Evolutionary conservation across 495 filamentous ascomycete genomes (phyloP).

Genomic region (Penicillium paxilli): DNA sequence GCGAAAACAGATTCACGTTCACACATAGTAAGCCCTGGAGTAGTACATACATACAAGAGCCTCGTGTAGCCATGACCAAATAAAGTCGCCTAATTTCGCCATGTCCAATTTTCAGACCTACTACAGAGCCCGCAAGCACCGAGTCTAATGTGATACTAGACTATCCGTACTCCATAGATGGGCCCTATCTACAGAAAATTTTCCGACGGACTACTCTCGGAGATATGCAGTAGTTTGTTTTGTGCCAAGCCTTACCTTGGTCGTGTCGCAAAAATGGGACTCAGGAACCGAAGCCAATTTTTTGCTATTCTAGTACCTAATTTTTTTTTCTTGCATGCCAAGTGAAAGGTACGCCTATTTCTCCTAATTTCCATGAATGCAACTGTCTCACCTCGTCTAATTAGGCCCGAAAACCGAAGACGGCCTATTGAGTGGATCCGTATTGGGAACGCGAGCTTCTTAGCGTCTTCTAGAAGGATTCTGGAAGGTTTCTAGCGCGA

Average conservation of each 20-base stretch:
- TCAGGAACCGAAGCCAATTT: neutral
- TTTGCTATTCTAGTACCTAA: neutral
- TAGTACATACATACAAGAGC: no score
- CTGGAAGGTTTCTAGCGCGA: conserved; percentile 31
- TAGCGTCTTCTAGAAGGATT: conserved; percentile 32
- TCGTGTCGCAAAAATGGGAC: neutral
- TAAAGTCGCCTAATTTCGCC: neutral
- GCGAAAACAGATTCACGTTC: no score
- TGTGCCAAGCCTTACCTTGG: neutral
- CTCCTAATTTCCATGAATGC: neutral
- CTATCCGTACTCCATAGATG: neutral
- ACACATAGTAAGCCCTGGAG: neutral
- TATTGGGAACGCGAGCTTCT: conserved; percentile 18
- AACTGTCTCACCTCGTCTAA: neutral
- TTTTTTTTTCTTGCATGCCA: neutral
- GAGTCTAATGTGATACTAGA: no score
- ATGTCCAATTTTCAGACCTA: neutral
- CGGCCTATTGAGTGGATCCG: neutral
- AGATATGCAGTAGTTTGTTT: neutral
- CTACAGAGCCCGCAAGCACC: neutral
- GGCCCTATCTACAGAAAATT: neutral
- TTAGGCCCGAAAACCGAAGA: neutral
- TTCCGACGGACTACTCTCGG: neutral
- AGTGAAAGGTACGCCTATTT: neutral
- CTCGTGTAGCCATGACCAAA: no score